phyloP scores from a whole-genome alignment of 345 rosid species.

The Heritiera fomes region DNA sequence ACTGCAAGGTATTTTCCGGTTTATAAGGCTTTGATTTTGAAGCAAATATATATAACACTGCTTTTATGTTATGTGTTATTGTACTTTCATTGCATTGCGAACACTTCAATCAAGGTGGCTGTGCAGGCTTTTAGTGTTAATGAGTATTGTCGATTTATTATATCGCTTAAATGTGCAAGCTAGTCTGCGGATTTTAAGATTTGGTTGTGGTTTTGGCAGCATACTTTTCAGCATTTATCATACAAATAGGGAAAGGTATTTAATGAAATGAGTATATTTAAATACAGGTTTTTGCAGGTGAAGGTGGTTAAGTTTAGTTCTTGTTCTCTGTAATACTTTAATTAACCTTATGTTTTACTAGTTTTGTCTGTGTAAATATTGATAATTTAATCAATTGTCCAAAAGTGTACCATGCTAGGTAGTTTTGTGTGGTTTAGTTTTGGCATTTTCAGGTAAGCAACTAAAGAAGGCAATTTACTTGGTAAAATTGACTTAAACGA shows the following conservation, averaged over 20 bases:
- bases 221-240: neutral
- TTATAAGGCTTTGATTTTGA: neutral
- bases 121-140: neutral
- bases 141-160: neutral
- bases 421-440: neutral
- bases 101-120: neutral
- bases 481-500: neutral
- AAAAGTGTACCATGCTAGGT: neutral
- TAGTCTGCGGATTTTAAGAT: neutral
- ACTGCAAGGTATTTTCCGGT: slow-evolving; percentile 35
- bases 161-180: neutral
- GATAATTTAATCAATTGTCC: neutral
- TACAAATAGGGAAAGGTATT: neutral
- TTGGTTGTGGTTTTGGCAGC: neutral
- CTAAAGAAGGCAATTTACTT: slow-evolving; percentile 5
- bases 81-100: neutral
- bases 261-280: neutral
- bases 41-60: neutral
- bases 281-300: neutral
- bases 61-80: neutral
- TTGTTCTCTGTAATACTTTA: neutral
- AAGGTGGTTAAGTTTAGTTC: neutral
- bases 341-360: neutral
- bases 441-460: neutral
- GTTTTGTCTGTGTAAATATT: neutral